These are phyloP conservation scores for Anthracocystis walkeri DNA, from an alignment of 1,284 basidiomycete species.

Conservation along the genomic window DNA sequence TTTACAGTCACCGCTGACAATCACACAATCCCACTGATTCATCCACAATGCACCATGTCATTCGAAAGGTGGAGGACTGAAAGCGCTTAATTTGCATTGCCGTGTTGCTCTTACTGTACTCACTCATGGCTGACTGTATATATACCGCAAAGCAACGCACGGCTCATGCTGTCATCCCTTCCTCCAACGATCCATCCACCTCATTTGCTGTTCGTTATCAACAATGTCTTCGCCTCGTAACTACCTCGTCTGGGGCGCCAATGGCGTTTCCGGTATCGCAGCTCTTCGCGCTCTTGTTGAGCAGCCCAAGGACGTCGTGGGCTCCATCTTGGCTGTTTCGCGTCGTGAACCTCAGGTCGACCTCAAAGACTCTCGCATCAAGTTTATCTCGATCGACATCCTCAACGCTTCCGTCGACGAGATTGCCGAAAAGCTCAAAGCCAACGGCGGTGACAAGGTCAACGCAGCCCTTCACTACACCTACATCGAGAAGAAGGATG, in stretches of 20 bases:
- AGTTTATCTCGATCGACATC: constrained; percentile 49
- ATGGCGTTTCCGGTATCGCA: constrained; percentile 43
- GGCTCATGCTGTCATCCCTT: background rate
- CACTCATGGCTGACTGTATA: too few species aligned
- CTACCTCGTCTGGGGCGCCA: constrained; percentile 48
- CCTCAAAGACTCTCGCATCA: constrained; percentile 42
- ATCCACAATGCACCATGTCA: too few species aligned
- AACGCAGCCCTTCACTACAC: constrained; percentile 47
- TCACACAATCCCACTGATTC: too few species aligned
- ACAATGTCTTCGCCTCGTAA: constrained; percentile 22
- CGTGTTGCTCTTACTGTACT: background rate
- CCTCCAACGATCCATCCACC: background rate
- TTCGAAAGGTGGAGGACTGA: too few species aligned
- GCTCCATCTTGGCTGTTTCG: constrained; percentile 36
- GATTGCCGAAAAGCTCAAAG: constrained; percentile 32
- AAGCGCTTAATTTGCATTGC: constrained; percentile 1
- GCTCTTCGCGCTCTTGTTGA: constrained; percentile 45
- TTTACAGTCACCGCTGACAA: background rate
- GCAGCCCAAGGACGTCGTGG: constrained; percentile 20
- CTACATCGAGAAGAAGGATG: constrained; percentile 50
- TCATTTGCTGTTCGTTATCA: background rate
- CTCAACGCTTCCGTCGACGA: constrained; percentile 34
- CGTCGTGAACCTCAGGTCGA: constrained; percentile 39
- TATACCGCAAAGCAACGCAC: background rate
- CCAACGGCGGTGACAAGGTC: constrained; percentile 33